Evolutionary conservation across 73 alveolate species (phyloP).

Genomic region (Urostyla sp.): DNA sequence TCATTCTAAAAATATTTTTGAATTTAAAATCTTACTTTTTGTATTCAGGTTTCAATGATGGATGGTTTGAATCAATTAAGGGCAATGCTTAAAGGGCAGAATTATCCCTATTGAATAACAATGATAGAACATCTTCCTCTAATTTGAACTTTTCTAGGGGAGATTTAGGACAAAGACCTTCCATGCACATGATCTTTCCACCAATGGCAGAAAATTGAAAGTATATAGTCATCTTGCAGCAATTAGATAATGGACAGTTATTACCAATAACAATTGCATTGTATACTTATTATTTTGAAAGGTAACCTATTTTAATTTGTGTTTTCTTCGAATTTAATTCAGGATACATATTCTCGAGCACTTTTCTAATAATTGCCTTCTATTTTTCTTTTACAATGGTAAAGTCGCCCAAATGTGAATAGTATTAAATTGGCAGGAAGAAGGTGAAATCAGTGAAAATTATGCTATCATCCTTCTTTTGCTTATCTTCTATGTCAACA

Average conservation of each 20-base stretch:
- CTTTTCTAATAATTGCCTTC: neutral
- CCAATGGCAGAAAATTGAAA: conserved; percentile 62
- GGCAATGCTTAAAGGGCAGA: neutral
- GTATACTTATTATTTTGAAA: conserved; percentile 13
- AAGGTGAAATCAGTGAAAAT: conserved; percentile 14
- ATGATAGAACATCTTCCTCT: conserved; percentile 4
- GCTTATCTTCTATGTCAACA: too few relatives aligned
- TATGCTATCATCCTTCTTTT: neutral
- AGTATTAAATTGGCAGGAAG: conserved; percentile 13
- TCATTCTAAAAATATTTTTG: neutral
- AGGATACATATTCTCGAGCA: conserved; percentile 8
- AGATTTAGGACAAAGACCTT: conserved; percentile 56
- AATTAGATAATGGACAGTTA: conserved; percentile 54
- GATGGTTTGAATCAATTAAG: neutral
- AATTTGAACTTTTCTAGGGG: conserved; percentile 58
- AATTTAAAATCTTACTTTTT: conserved; percentile 1
- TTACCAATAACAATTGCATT: conserved; percentile 53
- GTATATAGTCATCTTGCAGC: conserved; percentile 64
- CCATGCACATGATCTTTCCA: conserved; percentile 70
- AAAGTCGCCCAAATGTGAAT: conserved; percentile 37
- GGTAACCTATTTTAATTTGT: conserved; percentile 41
- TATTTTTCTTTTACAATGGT: conserved; percentile 10
- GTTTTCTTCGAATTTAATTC: conserved; percentile 25
- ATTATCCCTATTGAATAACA: neutral
- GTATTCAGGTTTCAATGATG: conserved; percentile 1